Evolutionary conservation across 495 filamentous ascomycete species (phyloP), one percentile per base, ranked within the genome.

Genomic region (Hypoxylon rickii): DNA sequence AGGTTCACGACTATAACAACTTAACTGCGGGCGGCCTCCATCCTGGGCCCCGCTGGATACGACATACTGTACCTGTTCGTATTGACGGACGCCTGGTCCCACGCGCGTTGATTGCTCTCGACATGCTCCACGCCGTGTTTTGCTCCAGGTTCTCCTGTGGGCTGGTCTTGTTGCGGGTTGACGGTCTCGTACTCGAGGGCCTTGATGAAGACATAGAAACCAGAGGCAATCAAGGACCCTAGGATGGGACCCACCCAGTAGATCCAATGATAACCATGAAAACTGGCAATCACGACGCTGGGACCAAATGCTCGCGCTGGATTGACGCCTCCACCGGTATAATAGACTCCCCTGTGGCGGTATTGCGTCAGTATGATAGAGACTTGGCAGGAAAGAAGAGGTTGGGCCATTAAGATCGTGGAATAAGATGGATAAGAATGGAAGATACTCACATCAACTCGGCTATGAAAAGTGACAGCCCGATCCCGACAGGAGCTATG

Each of bases 401-500:
- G n/a, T n/a, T n/a, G n/a, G n/a, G n/a, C n/a, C n/a, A n/a, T n/a
- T n/a, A n/a, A n/a, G n/a, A n/a, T n/a, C n/a, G n/a, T n/a, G n/a
- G n/a, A n/a, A n/a, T n/a, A n/a, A 34, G 10, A 7, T 12, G 12
- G 5, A 38, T 4, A 38, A 3, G 4, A 17, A 4, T 7, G 51
- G 20, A 11, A 17, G 43, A 21, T n/a, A 51, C 69, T 7, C 55
- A 84, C 88, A 69, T 73, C 39, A 92, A 53, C 60, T 92, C 80
- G 0, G 82, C 76, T 32, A 92, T 76, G 71, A 91, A 89, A 31
- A 94, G 80, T 0, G 86, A 72, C 17, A 89, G 57, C 3, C 89
- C 90, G 57, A 95, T 92, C 0, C 82, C 89, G 2, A 93, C 77
- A 0, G 90, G 90, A 0, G 90, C 90, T 10, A 92, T 73, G 59